Base-by-base conservation (phyloP, 371 early-diverging fungal species). In the Apophysomyces elegans region DNA sequence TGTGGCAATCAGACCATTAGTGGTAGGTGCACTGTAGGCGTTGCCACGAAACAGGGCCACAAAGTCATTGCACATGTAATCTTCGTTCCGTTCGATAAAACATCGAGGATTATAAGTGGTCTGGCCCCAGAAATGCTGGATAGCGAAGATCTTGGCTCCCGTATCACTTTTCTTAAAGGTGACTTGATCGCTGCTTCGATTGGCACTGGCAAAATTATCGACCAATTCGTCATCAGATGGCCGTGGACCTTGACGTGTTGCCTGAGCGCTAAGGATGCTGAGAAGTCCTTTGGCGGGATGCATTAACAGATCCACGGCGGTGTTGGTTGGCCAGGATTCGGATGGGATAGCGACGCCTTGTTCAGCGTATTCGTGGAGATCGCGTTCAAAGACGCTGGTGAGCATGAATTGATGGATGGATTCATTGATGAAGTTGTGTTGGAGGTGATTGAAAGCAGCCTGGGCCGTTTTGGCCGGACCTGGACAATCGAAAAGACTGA, bases 351-450 rank as follows among this genome's bases (percentile, higher is more conserved):
- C 47, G 8, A 71, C 46, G 44, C 90, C 88, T 39, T 89, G 85
- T 56, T 77, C 78, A 64, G 43, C 59, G 37, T 64, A 87, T 72
- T 69, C 79, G 65, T 44, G 72, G 63, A 68, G 77, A 68, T 39
- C 87, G 75, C 37, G 70, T 56, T 63, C 79, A 79, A 95, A 87
- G 62, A 90, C 83, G 56, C 86, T 86, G 37, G 77, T 68, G 18
- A 82, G 73, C 26, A 88, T 71, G 64, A 83, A 90, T n/a, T 89
- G 84, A 57, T 88, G 84, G 18, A 95, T 64, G 41, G 89, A 86
- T 78, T 96, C 96, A 70, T 90, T 91, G 57, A 95, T 91, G 74
- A 89, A 90, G 72, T 96, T 93, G 65, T 75, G 66, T 2, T 88
- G 79, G 62, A 96, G 85, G 65, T 90, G 87, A 70, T 94, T 91